These are phyloP conservation scores for Arabidopsis hybrid DNA, from an alignment of 441 rosid species.

Conservation along the genomic window DNA sequence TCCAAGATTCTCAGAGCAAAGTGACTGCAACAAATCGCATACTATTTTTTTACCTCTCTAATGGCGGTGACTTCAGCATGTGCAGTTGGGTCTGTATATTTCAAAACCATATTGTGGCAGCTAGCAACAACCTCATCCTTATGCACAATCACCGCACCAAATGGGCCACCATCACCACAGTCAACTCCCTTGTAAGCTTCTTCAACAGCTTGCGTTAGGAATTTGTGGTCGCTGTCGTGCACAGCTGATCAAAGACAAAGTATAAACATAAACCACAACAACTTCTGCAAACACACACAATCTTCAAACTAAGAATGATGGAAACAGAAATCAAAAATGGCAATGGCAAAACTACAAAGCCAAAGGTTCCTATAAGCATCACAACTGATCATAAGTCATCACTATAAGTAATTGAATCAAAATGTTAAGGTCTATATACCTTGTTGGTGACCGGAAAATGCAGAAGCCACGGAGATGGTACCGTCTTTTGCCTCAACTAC, in stretches of 20 bases:
- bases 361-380: background rate
- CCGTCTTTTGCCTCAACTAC: conserved; percentile 76
- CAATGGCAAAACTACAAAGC: background rate
- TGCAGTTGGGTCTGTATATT: conserved; percentile 87
- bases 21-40: conserved; percentile 5
- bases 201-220: conserved; percentile 81
- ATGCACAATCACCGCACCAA: conserved; percentile 89
- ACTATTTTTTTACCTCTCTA: conserved; percentile 69
- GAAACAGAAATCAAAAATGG: background rate
- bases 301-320: background rate
- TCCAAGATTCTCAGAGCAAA: background rate
- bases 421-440: conserved; percentile 49
- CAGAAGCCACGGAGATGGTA: conserved; percentile 81
- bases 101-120: conserved; percentile 93
- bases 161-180: conserved; percentile 93
- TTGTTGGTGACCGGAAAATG: conserved; percentile 86
- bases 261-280: conserved; percentile 20
- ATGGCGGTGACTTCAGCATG: conserved; percentile 98
- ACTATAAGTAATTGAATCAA: conserved; percentile 8
- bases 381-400: conserved; percentile 10
- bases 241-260: conserved; percentile 64
- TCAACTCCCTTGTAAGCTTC: conserved; percentile 98
- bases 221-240: conserved; percentile 82
- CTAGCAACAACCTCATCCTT: conserved; percentile 80
- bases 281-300: background rate